Base-by-base conservation (phyloP, 139 green algal species). In the Chlamydomonas schloesseri region DNA sequence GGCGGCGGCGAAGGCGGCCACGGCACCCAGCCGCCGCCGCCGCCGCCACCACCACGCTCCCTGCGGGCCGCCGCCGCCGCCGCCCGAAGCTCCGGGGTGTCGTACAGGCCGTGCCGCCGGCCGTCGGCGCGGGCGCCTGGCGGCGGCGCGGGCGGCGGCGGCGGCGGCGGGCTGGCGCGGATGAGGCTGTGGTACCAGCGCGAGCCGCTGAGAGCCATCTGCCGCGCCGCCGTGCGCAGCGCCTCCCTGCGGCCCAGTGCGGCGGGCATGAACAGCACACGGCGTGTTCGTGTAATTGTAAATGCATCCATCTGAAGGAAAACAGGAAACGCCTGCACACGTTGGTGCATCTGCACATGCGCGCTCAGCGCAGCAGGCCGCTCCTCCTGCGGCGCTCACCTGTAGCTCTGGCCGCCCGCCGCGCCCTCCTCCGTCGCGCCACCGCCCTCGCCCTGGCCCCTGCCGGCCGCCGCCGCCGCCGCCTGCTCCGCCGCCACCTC, bases 171-270 rank as follows among this genome's bases (percentile, higher is more conserved):
- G 17, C 17, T 3, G 29, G 15, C 17, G 14, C 42, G 62, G 5
- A 69, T 37, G 55, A 60, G 75, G 0, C 0, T 28, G 15, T 37
- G 72, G 76, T 68, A 28, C 42, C 77, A 62, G 74, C 26, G 57
- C 14, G 33, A 76, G 24, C 68, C 46, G 34, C 42, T 8, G 20
- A 53, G 24, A 1, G 28, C 53, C 33, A 89, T 4, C 36, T 71
- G 26, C 6, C 78, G 42, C 24, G 83, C 88, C 18, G 84, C 83
- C 14, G 76, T 47, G 34, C 88, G 72, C 8, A 91, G 81, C 15
- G 88, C 82, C 46, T 86, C 69, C 57, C 87, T 91, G 60, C 11
- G 47, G 68, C n/a, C n/a, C n/a, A n/a, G n/a, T n/a, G n/a, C n/a
- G n/a, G n/a, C n/a, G n/a, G n/a, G n/a, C n/a, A n/a, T n/a, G n/a